Conservation (phyloP, 257 asterid species). For the Handroanthus guayacan region DNA sequence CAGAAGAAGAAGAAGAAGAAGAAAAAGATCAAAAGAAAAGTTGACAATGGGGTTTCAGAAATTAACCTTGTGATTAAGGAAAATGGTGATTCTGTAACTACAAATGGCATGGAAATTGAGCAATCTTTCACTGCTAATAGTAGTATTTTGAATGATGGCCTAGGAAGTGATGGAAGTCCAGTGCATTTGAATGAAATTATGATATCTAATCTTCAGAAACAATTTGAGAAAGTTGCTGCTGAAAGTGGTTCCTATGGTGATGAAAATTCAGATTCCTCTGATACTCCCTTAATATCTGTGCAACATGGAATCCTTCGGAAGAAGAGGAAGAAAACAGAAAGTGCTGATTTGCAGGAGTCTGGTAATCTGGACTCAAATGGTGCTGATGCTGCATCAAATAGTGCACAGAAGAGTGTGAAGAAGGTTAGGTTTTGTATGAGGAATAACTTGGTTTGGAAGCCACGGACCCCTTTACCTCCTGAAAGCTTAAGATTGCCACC, state of each 20-base stretch:
- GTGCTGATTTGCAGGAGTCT: slow-evolving; percentile 24
- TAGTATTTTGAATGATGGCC: slow-evolving; percentile 22
- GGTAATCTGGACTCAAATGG: slow-evolving; percentile 17
- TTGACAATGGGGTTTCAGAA: slow-evolving; percentile 30
- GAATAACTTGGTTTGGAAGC: slow-evolving; percentile 69
- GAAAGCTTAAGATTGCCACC: slow-evolving; percentile 68
- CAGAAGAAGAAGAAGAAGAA: slow-evolving; percentile 40
- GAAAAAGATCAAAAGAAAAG: slow-evolving; percentile 42
- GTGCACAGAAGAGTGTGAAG: slow-evolving; percentile 55
- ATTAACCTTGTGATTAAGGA: not conserved
- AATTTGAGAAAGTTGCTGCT: slow-evolving; percentile 68
- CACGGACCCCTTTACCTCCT: slow-evolving; percentile 72
- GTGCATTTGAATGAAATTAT: slow-evolving; percentile 41
- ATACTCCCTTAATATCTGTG: slow-evolving; percentile 37
- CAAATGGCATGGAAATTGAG: too few species aligned
- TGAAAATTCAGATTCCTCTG: slow-evolving; percentile 35
- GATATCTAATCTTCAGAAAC: slow-evolving; percentile 64
- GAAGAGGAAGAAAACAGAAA: slow-evolving; percentile 56
- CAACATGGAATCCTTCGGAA: slow-evolving; percentile 29
- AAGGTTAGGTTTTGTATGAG: slow-evolving; percentile 68
- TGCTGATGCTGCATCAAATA: slow-evolving; percentile 38
- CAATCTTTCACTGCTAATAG: slow-evolving; percentile 2
- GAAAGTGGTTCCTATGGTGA: slow-evolving; percentile 43
- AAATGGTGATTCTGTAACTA: too few species aligned
- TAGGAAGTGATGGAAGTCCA: slow-evolving; percentile 35